phyloP scores from a whole-genome alignment of 108 stramenopile genomes.

The Nitzschia sp. region DNA sequence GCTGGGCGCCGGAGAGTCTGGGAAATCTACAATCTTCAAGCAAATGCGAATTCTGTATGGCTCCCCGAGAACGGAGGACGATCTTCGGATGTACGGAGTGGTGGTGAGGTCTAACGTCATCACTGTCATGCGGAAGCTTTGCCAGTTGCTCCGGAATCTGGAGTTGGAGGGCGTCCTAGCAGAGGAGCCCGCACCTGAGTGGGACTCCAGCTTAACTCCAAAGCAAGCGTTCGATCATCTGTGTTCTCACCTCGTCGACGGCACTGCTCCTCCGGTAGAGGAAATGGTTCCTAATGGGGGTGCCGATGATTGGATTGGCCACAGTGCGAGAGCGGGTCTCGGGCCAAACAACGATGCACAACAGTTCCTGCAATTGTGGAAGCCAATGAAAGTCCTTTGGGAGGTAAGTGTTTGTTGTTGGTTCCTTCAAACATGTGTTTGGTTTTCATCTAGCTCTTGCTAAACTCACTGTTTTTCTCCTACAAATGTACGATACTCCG shows the following conservation, averaged over 20 bases:
- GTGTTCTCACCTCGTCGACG: conserved; percentile 68
- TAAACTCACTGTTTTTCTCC: too few species aligned
- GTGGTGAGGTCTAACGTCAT: conserved; percentile 79
- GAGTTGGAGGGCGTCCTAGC: conserved; percentile 70
- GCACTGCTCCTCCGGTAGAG: conserved; percentile 50
- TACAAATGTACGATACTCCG: too few species aligned
- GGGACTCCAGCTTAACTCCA: conserved; percentile 53
- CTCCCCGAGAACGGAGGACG: conserved; percentile 66
- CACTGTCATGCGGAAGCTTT: conserved; percentile 76
- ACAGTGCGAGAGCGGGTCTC: conserved; percentile 74
- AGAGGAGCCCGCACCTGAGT: conserved; percentile 52
- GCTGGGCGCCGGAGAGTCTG: conserved; percentile 97
- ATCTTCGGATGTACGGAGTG: conserved; percentile 83
- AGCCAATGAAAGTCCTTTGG: conserved; percentile 78
- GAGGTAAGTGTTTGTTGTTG: conserved; percentile 55
- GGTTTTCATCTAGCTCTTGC: too few species aligned
- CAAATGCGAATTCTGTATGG: conserved; percentile 88
- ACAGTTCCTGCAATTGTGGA: conserved; percentile 74
- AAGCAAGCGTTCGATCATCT: conserved; percentile 66
- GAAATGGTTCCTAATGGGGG: conserved; percentile 28
- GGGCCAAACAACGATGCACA: conserved; percentile 85
- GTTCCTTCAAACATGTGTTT: neutral
- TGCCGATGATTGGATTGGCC: conserved; percentile 84
- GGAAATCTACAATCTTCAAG: conserved; percentile 98
- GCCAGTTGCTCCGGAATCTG: conserved; percentile 54